These are phyloP conservation scores for Nothophoma quercina DNA, from an alignment of 2,329 filamentous ascomycete genomes.

Conservation along the genomic window DNA sequence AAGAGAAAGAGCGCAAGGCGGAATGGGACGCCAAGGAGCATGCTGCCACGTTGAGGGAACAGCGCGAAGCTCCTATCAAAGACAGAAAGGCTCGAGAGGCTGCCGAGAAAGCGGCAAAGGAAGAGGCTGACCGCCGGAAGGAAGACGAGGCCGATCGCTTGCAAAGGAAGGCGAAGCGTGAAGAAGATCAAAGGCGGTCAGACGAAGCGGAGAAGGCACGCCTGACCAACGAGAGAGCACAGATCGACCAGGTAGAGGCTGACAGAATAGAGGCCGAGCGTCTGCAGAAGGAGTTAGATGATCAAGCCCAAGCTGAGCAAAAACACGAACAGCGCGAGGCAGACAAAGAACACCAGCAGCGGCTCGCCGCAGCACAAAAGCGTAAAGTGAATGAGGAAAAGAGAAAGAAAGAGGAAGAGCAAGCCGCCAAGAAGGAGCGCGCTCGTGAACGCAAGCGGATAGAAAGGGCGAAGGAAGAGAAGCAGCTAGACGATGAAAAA, in stretches of 20 bases:
- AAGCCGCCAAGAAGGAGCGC: neutral
- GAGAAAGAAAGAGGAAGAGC: neutral
- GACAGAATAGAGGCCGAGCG: slow-evolving; percentile 3
- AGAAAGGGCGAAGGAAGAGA: neutral
- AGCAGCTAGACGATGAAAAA: neutral
- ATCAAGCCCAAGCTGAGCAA: neutral
- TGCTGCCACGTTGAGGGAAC: slow-evolving; percentile 1
- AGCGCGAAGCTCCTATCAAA: neutral
- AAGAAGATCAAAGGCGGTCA: neutral
- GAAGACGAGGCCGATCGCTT: neutral
- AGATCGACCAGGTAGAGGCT: neutral
- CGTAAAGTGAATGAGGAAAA: slow-evolving; percentile 1
- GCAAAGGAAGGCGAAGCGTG: neutral
- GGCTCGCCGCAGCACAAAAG: neutral
- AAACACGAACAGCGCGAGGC: neutral
- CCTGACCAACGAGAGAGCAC: neutral
- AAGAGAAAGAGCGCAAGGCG: neutral
- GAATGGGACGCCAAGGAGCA: slow-evolving; percentile 1
- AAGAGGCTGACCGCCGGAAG: no score
- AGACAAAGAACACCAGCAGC: neutral
- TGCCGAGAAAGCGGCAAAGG: no score
- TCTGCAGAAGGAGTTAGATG: neutral
- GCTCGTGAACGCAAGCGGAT: neutral
- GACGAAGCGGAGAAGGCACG: slow-evolving; percentile 4
- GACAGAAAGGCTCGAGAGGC: slow-evolving; percentile 1